Base-by-base conservation (phyloP, 2,329 filamentous ascomycete genomes). In the Colletotrichum camelliae region DNA sequence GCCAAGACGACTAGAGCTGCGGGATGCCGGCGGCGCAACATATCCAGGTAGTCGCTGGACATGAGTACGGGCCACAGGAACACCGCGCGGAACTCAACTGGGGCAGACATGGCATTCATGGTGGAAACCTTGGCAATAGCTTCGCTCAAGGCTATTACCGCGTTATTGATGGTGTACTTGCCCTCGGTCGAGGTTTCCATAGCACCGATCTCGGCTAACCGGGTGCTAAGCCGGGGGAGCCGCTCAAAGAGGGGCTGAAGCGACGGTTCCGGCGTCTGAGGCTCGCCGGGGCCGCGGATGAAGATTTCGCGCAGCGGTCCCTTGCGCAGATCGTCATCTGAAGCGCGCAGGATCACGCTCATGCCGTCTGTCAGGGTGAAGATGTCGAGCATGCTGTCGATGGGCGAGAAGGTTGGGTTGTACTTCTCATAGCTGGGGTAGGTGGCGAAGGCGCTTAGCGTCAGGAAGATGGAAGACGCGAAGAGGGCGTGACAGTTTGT, bases 401-500 rank as follows among this genome's bases (percentile, higher is more conserved):
- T 69, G 9, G 82, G 80, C 0, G 78, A 80, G 48, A 76, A 76
- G 35, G 74, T 27, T 2, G 70, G 64, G 64, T 74, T 76, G 64
- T 76, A 68, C 58, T 76, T 73, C 58, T 76, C 74, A 35, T 69
- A 74, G 33, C 74, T 66, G 4, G 80, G 74, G n/a, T 82, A 77
- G 18, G 81, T 76, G 2, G 83, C 83, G 43, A 83, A 85, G 1
- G 81, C 81, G 18, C 81, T 80, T 9, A 85, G 80, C 7, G 80
- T 79, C 1, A 85, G 77, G n/a, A 85, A 67, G 7, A 83, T 83
- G 0, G 83, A 81, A 2, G 83, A 79, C 4, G 82, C 73, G 70
- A 85, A 85, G 4, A 84, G 78, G 2, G 83, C 80, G n/a, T 83
- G 80, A 24, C 81, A 84, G 61, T 80, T 83, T 1, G 81, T 79